Base-by-base conservation (phyloP, 805 yeast genomes). In the Metschnikowia arizonensis region DNA sequence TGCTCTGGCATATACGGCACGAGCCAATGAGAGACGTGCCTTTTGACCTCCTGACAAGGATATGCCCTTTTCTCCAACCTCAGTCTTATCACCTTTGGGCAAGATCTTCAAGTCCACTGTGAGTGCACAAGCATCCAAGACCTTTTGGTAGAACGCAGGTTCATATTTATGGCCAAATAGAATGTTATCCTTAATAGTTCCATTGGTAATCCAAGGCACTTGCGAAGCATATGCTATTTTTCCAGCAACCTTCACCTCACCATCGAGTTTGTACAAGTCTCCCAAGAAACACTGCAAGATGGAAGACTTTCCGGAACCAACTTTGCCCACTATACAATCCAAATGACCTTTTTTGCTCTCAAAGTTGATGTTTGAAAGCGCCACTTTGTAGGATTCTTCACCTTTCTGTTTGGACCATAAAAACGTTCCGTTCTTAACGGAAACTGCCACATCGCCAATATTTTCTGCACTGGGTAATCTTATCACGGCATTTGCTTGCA, bases 31-130 rank as follows among this genome's bases (percentile, higher is more conserved):
- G 30, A 93, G 75, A 63, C 99, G 82, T 0, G 99, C 98, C 74
- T 93, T 93, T 65, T 93, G 99, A 36, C 99, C 99, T 42, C 99
- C 99, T 33, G 96, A 87, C 40, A 93, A 73, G 11, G 97, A 88
- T 42, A 93, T 90, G 52, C 99, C 99, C 63, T 91, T 88, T 68
- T 93, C 99, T 51, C 99, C 99, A 47, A 93, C 98, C 56, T 86
- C 80, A 5, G 99, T 93, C 42, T 74, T 74, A 62, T 93, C 98
- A 44, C 97, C 96, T 59, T 88, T 86, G 1, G 96, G 88, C 48
- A 93, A 74, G 25, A 83, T 79, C 25, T 77, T 79, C 50, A 93
- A 71, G 68, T 93, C 99, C 23, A 81, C 81, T 10, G 74, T 65
- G 55, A 93, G 76, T 11, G 95, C 97, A 73, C 99, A 93, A 0